Evolutionary conservation across 1,284 basidiomycete genomes (phyloP).

Genomic region (Fomitopsis pinicola): DNA sequence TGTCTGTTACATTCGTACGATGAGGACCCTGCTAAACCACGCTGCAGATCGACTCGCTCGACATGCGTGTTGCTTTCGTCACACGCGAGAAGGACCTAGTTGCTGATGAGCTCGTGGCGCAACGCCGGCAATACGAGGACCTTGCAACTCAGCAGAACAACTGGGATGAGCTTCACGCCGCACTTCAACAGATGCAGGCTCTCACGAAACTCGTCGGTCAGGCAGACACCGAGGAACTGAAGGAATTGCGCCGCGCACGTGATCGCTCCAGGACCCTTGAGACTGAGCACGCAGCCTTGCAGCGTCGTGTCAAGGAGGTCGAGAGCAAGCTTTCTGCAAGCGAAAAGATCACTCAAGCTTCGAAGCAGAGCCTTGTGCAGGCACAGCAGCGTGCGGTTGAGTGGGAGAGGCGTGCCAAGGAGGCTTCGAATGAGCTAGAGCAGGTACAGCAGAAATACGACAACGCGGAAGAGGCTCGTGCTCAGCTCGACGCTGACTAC

Average conservation of each 20-base stretch:
- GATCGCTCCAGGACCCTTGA: constrained; percentile 65
- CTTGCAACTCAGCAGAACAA: constrained; percentile 57
- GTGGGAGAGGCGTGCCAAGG: constrained; percentile 75
- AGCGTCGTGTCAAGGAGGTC: constrained; percentile 69
- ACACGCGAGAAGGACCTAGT: constrained; percentile 59
- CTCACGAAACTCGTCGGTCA: constrained; percentile 57
- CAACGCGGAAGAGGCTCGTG: constrained; percentile 56
- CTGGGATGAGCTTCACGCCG: constrained; percentile 67
- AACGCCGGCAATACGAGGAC: constrained; percentile 58
- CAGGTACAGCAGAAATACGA: constrained; percentile 55
- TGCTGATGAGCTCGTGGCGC: constrained; percentile 40
- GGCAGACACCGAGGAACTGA: constrained; percentile 65
- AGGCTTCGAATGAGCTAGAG: constrained; percentile 60
- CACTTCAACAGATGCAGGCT: constrained; percentile 64
- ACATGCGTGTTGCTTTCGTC: constrained; percentile 50
- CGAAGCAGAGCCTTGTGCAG: constrained; percentile 61
- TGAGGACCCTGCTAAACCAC: neutral
- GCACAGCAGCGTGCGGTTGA: constrained; percentile 73
- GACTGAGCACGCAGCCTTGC: constrained; percentile 58
- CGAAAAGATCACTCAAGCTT: constrained; percentile 53
- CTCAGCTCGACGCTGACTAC: constrained; percentile 66
- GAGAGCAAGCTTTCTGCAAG: constrained; percentile 56
- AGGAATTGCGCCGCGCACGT: constrained; percentile 59
- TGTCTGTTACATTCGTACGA: constrained; percentile 4
- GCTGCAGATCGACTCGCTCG: constrained; percentile 53